A percentile compares a stretch with the other conserved stretches of the same genome.
phyloP scores from a whole-genome alignment of 306 rosid species.

The Begonia peltatifolia region DNA sequence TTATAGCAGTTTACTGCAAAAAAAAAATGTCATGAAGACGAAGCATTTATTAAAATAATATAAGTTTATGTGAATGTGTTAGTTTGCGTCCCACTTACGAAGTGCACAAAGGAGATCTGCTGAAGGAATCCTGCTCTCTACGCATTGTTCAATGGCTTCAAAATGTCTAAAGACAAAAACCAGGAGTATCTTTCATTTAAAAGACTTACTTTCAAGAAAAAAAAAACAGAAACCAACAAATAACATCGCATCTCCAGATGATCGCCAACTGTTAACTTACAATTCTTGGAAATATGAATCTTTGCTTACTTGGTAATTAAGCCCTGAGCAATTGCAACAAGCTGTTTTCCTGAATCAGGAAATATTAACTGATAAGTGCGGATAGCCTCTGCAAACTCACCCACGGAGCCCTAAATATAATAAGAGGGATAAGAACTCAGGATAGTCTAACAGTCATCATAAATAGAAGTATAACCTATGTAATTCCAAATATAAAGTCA shows the following conservation, averaged over 20 bases:
- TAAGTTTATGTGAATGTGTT: background rate
- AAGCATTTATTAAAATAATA: too few species aligned
- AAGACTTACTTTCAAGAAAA: background rate
- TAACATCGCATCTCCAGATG: too few species aligned
- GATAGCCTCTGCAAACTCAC: conserved; percentile 60
- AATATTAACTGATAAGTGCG: conserved; percentile 60
- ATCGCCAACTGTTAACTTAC: conserved; percentile 1
- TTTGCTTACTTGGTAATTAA: conserved; percentile 45
- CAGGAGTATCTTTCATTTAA: too few species aligned
- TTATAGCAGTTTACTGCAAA: too few species aligned
- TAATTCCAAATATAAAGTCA: conserved; percentile 6
- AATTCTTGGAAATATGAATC: conserved; percentile 5
- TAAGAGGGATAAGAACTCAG: conserved; percentile 2
- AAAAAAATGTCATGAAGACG: too few species aligned
- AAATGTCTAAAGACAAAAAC: conserved; percentile 27
- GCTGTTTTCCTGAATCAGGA: conserved; percentile 65
- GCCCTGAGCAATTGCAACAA: conserved; percentile 41
- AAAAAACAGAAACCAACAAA: background rate
- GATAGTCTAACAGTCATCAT: background rate
- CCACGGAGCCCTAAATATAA: conserved; percentile 44
- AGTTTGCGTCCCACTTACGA: conserved; percentile 34
- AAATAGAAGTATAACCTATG: conserved; percentile 1
- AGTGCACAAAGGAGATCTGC: conserved; percentile 50
- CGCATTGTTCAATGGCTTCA: conserved; percentile 31
- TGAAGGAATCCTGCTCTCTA: conserved; percentile 37